A percentile compares a stretch with the other conserved stretches of the same genome.
Conservation (phyloP, 2,329 filamentous ascomycete genomes). For the Ophiostoma himal-ulmi region DNA sequence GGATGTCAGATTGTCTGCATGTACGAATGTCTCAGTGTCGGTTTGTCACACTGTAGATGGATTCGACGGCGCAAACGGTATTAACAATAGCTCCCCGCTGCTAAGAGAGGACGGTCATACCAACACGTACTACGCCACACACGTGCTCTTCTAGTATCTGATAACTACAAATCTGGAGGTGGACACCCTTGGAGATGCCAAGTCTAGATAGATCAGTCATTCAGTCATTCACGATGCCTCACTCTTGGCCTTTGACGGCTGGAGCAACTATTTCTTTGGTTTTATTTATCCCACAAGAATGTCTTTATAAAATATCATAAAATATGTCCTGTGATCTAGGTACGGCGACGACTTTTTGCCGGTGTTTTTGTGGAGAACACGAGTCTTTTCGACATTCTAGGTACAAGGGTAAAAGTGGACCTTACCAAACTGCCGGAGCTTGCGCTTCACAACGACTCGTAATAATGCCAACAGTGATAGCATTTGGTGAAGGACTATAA, state of each 20-base stretch:
- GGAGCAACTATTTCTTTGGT: not conserved
- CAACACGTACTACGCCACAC: conserved; percentile 16
- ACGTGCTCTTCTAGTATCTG: conserved; percentile 19
- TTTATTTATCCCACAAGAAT: too few relatives aligned
- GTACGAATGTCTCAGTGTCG: too few relatives aligned
- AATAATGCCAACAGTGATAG: not conserved
- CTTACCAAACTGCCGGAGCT: not conserved
- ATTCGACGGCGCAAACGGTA: not conserved
- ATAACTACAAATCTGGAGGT: not conserved
- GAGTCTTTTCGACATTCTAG: not conserved
- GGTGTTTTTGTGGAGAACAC: not conserved
- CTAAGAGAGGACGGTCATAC: not conserved
- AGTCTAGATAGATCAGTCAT: not conserved
- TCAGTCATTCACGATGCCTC: conserved; percentile 19
- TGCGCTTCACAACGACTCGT: not conserved
- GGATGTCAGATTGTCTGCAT: too few relatives aligned
- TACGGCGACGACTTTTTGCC: not conserved
- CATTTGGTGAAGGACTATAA: not conserved
- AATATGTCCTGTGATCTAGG: not conserved
- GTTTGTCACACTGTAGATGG: too few relatives aligned
- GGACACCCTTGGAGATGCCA: not conserved
- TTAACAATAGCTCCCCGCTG: too few relatives aligned
- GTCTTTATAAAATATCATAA: not conserved
- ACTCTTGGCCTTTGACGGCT: conserved; percentile 18
- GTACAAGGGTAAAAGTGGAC: not conserved